Evolutionary conservation across 148 eudicot genomes (phyloP).

Genomic region (Amaranthus hypochondriacus): DNA sequence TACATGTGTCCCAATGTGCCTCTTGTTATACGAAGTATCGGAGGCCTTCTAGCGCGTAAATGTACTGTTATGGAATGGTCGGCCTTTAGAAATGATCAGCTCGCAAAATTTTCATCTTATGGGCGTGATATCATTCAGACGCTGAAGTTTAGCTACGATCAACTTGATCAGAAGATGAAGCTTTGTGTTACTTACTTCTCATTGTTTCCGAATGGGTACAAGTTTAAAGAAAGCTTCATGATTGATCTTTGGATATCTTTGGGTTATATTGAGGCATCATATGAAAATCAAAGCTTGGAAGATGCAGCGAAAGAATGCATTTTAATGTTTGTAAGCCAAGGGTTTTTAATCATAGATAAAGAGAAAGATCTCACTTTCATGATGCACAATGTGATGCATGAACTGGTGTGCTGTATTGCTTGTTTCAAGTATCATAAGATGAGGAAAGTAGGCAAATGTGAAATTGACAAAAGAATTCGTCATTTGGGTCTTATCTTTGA

Average conservation of each 20-base stretch:
- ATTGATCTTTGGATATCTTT: constrained; percentile 16
- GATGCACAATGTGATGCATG: constrained; percentile 10
- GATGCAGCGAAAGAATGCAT: constrained; percentile 7
- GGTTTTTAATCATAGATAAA: background rate
- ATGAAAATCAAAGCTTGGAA: constrained; percentile 4
- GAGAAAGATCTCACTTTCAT: no score
- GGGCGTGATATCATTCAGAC: background rate
- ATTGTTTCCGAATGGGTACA: background rate
- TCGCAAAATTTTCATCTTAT: background rate
- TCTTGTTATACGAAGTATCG: constrained; percentile 8
- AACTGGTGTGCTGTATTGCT: background rate
- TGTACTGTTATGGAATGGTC: background rate
- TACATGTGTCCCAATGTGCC: constrained; percentile 1
- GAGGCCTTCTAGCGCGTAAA: constrained; percentile 1
- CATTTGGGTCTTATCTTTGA: background rate
- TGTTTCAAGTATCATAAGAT: constrained; percentile 8
- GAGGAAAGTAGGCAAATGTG: background rate
- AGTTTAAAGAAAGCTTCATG: background rate
- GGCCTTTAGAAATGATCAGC: background rate
- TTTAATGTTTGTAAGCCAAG: background rate
- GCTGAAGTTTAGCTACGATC: constrained; percentile 3
- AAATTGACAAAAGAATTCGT: constrained; percentile 8
- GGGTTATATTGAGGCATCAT: background rate
- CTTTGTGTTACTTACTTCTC: constrained; percentile 17
- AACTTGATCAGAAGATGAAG: background rate